These are phyloP conservation scores for Candolleomyces eurysporus DNA, from an alignment of 768 basidiomycete genomes.

Conservation along the genomic window DNA sequence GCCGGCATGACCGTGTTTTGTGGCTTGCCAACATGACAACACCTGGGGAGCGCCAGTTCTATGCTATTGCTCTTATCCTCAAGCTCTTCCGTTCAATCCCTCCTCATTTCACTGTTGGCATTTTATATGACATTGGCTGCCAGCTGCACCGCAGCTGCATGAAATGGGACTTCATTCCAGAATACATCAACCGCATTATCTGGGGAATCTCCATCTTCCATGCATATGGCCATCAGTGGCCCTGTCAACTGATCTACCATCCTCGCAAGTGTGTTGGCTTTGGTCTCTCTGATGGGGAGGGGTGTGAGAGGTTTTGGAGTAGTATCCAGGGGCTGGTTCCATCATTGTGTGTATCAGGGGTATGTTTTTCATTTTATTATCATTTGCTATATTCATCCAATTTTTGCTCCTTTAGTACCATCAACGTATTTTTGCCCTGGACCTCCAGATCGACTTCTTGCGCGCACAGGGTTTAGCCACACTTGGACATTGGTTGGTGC, in stretches of 20 bases:
- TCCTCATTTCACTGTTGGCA: constrained; percentile 9
- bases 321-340: constrained; percentile 18
- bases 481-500: constrained; percentile 16
- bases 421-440: constrained; percentile 22
- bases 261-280: constrained; percentile 23
- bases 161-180: constrained; percentile 18
- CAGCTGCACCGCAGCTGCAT: constrained; percentile 20
- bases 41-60: constrained; percentile 32
- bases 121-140: constrained; percentile 34
- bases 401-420: constrained; percentile 17
- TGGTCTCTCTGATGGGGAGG: neutral
- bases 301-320: no score
- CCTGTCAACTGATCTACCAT: constrained; percentile 29
- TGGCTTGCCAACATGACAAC: constrained; percentile 31
- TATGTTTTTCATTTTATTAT: constrained; percentile 13
- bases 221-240: constrained; percentile 35
- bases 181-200: constrained; percentile 18
- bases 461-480: constrained; percentile 8
- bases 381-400: neutral
- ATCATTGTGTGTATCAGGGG: constrained; percentile 23
- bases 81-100: constrained; percentile 28
- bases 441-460: constrained; percentile 20
- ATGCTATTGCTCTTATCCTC: constrained; percentile 26
- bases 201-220: constrained; percentile 33
- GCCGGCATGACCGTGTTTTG: constrained; percentile 29